phyloP scores from a whole-genome alignment of 495 filamentous ascomycete genomes.

The Neurospora sp. region DNA sequence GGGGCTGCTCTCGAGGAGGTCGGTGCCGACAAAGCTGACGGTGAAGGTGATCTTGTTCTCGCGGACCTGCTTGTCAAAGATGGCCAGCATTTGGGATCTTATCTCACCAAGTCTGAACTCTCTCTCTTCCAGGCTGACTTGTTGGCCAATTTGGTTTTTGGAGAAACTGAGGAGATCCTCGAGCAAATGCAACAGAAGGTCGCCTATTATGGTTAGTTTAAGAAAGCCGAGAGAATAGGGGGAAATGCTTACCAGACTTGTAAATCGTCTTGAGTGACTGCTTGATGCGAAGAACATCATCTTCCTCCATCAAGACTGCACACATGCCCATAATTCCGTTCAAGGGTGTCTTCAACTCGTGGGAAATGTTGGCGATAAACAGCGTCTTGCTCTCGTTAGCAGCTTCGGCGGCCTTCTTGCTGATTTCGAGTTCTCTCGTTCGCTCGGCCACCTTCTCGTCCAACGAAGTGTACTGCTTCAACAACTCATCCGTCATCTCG shows the following conservation, averaged over 20 bases:
- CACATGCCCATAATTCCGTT: constrained; percentile 94
- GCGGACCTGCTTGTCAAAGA: constrained; percentile 81
- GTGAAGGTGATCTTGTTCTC: constrained; percentile 64
- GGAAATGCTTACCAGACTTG: constrained; percentile 48
- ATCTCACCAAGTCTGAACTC: constrained; percentile 78
- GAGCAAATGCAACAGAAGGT: constrained; percentile 76
- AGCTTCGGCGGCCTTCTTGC: constrained; percentile 82
- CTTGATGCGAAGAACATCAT: constrained; percentile 65
- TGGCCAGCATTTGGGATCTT: constrained; percentile 64
- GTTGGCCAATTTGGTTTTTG: constrained; percentile 83
- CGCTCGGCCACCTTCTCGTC: constrained; percentile 78
- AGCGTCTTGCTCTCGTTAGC: constrained; percentile 92
- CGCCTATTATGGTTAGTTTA: constrained; percentile 31
- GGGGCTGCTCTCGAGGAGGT: constrained; percentile 23
- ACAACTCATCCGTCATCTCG: constrained; percentile 83
- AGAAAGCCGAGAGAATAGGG: neutral
- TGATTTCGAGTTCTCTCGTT: constrained; percentile 74
- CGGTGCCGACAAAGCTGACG: constrained; percentile 55
- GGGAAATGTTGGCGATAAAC: constrained; percentile 93
- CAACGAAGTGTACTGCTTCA: constrained; percentile 72
- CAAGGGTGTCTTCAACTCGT: constrained; percentile 84
- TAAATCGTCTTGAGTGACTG: constrained; percentile 77
- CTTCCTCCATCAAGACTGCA: constrained; percentile 83
- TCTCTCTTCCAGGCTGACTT: constrained; percentile 66
- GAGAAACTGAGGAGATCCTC: constrained; percentile 87